Percentiles rank a stretch among this genome's conserved stretches.
Evolutionary conservation across 2,329 filamentous ascomycete species (phyloP).

Genomic region (Sporothrix mexicana): DNA sequence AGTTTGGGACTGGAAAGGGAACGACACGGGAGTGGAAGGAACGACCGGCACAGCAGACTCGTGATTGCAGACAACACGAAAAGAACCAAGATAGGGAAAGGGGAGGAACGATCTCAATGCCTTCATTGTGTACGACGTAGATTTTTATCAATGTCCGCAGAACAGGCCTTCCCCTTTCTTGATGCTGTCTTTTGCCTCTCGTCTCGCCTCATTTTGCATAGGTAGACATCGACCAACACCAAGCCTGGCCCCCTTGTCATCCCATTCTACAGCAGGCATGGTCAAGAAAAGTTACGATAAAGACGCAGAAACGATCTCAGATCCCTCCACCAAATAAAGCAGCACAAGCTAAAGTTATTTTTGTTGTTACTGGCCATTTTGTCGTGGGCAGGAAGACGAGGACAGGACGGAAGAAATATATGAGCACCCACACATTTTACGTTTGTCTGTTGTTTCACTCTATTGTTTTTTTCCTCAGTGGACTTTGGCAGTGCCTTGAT

Average conservation of each 20-base stretch:
- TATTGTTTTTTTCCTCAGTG: background rate
- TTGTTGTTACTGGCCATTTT: background rate
- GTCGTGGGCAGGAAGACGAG: background rate
- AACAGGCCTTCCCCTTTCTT: background rate
- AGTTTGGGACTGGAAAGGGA: background rate
- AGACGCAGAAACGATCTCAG: background rate
- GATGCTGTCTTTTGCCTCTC: background rate
- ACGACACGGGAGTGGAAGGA: background rate
- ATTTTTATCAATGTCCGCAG: background rate
- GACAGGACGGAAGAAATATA: background rate
- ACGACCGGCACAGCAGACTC: background rate
- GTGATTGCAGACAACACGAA: background rate
- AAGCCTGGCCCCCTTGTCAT: background rate
- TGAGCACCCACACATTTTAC: background rate
- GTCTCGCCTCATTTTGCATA: slow-evolving; percentile 21
- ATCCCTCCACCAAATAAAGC: background rate
- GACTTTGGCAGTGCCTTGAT: background rate
- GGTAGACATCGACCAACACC: background rate
- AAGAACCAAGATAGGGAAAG: background rate
- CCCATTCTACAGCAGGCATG: background rate
- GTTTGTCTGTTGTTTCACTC: slow-evolving; percentile 1
- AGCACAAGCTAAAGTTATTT: background rate
- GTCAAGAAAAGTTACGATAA: background rate
- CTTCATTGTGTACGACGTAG: background rate
- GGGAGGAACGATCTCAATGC: background rate